Evolutionary conservation across 306 rosid genomes (phyloP), one percentile per base, ranked within the genome.

Genomic region (Corylus avellana): DNA sequence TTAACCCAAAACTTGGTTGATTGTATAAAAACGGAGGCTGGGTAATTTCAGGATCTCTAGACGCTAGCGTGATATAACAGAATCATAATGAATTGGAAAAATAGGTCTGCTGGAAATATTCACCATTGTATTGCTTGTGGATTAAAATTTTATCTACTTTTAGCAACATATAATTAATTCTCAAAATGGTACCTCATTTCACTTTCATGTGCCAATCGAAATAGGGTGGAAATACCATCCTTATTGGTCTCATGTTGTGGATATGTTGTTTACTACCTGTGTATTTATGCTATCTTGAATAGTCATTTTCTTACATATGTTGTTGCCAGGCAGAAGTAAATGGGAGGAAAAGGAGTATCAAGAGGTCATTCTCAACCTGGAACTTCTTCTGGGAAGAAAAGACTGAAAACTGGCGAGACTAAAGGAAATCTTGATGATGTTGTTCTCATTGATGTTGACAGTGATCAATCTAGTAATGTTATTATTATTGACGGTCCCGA

Each of bases 391-490:
- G 86, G 90, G 86, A 87, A 82, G 81, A 88, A 79, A 58, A 49
- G 75, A 10, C 44, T 64, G 8, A 82, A 58, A 71, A 76, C 80
- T 62, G 75, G 86, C 59, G 67, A 74, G 86, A 87, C 14, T 13
- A 88, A 80, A 75, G 78, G 73, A 77, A 80, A 77, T 76, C 70
- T 53, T 5, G 80, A 80, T 47, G 86, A 93, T 71, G 77, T 85
- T 74, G 88, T 85, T 79, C 27, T 78, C 78, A 91, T 96, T 57
- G 98, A 93, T 62, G 84, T 86, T 70, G 99, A 93, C 7, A 84
- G 76, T 81, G 95, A 95, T 79, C 78, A 72, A 13, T 73, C 73
- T 77, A 85, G 87, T 77, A 90, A 89, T 62, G 92, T 88, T 81
- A 78, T 85, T 56, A 80, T 88, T 47, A 78, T 93, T 1, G 96